These are phyloP conservation scores for Crithidia fasciculata DNA, from an alignment of 208 protist species.

Conservation along the genomic window DNA sequence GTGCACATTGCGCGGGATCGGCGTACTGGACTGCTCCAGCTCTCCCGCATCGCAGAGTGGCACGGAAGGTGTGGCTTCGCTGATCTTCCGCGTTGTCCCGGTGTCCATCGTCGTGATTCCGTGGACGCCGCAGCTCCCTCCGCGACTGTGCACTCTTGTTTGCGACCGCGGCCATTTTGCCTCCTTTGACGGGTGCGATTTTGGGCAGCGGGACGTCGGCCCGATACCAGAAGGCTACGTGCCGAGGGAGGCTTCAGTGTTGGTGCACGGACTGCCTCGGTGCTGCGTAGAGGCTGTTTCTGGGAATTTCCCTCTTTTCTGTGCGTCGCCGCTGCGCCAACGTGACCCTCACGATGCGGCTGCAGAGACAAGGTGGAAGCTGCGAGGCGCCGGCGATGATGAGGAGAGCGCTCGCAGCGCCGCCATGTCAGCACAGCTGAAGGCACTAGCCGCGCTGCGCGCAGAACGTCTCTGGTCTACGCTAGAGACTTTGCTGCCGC, in stretches of 20 bases:
- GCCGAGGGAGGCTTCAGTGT: constrained; percentile 24
- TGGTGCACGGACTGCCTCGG: constrained; percentile 41
- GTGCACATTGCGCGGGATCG: background rate
- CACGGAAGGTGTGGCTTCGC: background rate
- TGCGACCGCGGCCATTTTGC: constrained; percentile 10
- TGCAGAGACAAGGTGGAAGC: constrained; percentile 2
- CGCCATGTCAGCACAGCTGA: background rate
- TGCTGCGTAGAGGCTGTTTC: constrained; percentile 28
- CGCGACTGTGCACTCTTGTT: constrained; percentile 3
- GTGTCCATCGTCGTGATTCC: background rate
- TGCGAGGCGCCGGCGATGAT: background rate
- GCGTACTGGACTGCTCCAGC: constrained; percentile 1
- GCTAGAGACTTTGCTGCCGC: background rate
- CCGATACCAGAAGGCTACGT: constrained; percentile 20
- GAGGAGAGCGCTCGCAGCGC: background rate
- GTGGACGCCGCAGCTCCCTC: constrained; percentile 3
- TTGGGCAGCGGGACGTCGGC: constrained; percentile 3
- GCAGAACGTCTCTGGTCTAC: background rate
- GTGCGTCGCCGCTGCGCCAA: background rate
- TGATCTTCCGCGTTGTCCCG: constrained; percentile 4
- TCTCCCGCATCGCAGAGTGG: too few species aligned
- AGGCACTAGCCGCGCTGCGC: background rate
- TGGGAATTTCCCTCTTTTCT: constrained; percentile 24
- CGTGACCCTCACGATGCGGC: too few species aligned
- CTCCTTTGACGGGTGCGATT: background rate